Evolutionary conservation across 2,329 filamentous ascomycete genomes (phyloP).

Genomic region (Beauveria rudraprayagi): DNA sequence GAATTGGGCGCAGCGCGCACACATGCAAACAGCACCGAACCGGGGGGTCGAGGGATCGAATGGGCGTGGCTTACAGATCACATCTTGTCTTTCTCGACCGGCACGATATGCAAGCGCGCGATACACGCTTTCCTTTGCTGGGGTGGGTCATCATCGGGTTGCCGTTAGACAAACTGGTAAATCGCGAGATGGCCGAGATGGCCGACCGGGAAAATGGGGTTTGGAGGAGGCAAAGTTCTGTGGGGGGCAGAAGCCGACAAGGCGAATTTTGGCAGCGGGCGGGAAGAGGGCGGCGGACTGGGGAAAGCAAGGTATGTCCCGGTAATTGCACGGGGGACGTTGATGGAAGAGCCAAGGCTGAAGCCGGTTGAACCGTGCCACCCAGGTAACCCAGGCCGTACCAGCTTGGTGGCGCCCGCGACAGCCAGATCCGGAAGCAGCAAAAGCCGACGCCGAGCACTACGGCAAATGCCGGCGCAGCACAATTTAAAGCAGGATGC

Average conservation of each 20-base stretch:
- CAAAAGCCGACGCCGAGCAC: neutral
- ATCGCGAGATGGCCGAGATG: constrained; percentile 10
- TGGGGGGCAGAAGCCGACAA: constrained; percentile 11
- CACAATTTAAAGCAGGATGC: neutral
- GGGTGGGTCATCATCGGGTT: constrained; percentile 10
- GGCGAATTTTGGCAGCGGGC: neutral
- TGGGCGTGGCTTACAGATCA: constrained; percentile 21
- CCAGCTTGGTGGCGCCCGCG: too few species aligned
- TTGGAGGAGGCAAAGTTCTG: constrained; percentile 11
- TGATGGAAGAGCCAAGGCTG: neutral
- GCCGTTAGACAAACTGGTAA: neutral
- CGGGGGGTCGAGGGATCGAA: neutral
- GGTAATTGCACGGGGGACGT: neutral
- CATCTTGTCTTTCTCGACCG: constrained; percentile 25
- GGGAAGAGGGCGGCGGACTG: neutral
- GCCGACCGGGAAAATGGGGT: constrained; percentile 3
- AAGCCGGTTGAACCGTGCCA: too few species aligned
- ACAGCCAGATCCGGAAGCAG: neutral
- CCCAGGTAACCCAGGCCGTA: too few species aligned
- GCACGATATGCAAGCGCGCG: constrained; percentile 24
- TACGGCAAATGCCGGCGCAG: neutral
- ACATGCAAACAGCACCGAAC: neutral
- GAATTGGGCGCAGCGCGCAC: neutral
- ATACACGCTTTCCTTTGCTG: constrained; percentile 22
- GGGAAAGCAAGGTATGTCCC: neutral